phyloP scores from a whole-genome alignment of 2,329 filamentous ascomycete genomes.

The Fusarium musae region DNA sequence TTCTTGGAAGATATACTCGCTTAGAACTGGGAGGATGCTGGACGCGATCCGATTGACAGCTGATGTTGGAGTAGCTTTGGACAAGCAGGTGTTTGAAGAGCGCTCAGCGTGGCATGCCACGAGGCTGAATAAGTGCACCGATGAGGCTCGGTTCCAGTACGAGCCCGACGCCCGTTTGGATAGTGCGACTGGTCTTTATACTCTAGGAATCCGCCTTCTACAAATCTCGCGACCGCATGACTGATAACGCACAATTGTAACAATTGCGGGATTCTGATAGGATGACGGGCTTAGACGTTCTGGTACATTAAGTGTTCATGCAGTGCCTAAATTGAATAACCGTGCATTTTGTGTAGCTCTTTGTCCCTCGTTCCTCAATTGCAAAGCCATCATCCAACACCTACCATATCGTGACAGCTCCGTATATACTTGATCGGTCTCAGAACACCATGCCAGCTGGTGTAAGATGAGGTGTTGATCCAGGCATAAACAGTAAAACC shows the following conservation, averaged over 20 bases:
- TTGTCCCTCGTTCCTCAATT: background rate
- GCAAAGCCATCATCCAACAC: rapidly evolving
- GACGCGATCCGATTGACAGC: constrained; percentile 28
- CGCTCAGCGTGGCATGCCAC: constrained; percentile 14
- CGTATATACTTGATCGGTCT: background rate
- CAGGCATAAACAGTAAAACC: background rate
- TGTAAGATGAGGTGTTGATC: background rate
- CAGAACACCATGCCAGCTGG: background rate
- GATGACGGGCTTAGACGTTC: too few relatives aligned
- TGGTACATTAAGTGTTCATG: too few relatives aligned
- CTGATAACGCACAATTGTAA: background rate
- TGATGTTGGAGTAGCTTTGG: constrained; percentile 24
- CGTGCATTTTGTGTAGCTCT: background rate
- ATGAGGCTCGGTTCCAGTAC: constrained; percentile 16
- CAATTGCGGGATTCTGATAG: too few relatives aligned
- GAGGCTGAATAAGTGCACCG: constrained; percentile 17
- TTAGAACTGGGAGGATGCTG: constrained; percentile 16
- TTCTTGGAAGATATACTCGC: constrained; percentile 18
- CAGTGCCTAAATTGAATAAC: background rate
- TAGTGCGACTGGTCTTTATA: background rate
- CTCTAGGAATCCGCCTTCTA: constrained; percentile 13
- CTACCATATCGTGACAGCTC: background rate
- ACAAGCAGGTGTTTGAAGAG: constrained; percentile 20
- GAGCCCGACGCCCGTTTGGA: background rate
- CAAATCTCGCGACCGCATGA: constrained; percentile 5